These are phyloP conservation scores for Alternaria brassicae DNA, from an alignment of 2,329 filamentous ascomycete genomes.

Conservation along the genomic window DNA sequence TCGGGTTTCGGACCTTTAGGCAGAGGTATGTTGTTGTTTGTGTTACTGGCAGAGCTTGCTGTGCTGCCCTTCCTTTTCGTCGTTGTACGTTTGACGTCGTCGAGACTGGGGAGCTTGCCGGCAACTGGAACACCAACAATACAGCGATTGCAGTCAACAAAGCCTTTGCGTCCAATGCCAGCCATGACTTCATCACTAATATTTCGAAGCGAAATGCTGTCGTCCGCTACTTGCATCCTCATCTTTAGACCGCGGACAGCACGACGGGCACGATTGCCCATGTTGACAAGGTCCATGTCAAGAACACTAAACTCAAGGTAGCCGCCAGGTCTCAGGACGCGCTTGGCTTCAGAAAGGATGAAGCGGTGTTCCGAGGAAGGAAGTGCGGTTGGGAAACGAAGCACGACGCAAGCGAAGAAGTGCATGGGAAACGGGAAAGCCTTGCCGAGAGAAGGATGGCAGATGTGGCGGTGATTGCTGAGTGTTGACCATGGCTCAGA, in stretches of 20 bases:
- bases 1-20: constrained; percentile 38
- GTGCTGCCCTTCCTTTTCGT: constrained; percentile 40
- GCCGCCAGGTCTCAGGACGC: constrained; percentile 78
- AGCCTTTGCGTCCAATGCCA: constrained; percentile 72
- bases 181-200: constrained; percentile 66
- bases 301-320: constrained; percentile 81
- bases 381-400: constrained; percentile 75
- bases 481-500: constrained; percentile 48
- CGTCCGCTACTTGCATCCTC: constrained; percentile 67
- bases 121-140: constrained; percentile 79
- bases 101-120: constrained; percentile 51
- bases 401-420: constrained; percentile 78
- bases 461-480: constrained; percentile 77
- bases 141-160: constrained; percentile 75
- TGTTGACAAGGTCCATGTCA: constrained; percentile 81
- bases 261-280: constrained; percentile 74
- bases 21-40: constrained; percentile 17
- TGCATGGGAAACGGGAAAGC: constrained; percentile 78
- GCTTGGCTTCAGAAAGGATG: constrained; percentile 75
- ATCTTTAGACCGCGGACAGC: constrained; percentile 76
- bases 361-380: constrained; percentile 73
- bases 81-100: constrained; percentile 31
- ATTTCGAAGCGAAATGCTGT: constrained; percentile 65
- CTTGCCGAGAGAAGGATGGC: constrained; percentile 67
- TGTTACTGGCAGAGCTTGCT: constrained; percentile 32